A percentile compares a stretch with the other conserved stretches of the same genome.
These are phyloP conservation scores for Jackrogersella minutella DNA, from an alignment of 495 filamentous ascomycete genomes.

Conservation along the genomic window DNA sequence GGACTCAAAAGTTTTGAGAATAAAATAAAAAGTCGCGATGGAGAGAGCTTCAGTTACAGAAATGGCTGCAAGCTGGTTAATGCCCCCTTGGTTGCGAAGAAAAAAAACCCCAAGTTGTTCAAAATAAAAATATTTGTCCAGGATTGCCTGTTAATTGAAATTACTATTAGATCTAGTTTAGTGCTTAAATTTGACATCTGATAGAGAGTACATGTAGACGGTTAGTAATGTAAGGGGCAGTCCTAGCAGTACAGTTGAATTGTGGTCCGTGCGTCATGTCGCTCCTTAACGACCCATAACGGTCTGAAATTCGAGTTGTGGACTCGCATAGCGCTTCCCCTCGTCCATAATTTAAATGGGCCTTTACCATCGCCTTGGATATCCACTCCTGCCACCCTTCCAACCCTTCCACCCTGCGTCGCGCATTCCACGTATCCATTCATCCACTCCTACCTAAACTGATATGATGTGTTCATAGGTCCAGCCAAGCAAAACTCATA, in stretches of 20 bases:
- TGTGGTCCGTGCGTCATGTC: slow-evolving; percentile 17
- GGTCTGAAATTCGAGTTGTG: slow-evolving; percentile 23
- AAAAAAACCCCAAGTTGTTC: slow-evolving; percentile 40
- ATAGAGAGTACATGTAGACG: slow-evolving; percentile 22
- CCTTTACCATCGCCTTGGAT: slow-evolving; percentile 31
- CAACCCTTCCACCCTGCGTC: slow-evolving; percentile 34
- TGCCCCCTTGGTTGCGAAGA: slow-evolving; percentile 36
- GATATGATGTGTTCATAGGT: background rate
- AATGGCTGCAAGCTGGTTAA: slow-evolving; percentile 18
- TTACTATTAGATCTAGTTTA: slow-evolving; percentile 38
- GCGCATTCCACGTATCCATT: slow-evolving; percentile 10
- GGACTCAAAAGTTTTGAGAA: background rate
- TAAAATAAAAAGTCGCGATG: slow-evolving; percentile 29
- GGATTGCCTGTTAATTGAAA: slow-evolving; percentile 42
- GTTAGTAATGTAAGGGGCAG: too few relatives aligned
- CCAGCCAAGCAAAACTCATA: slow-evolving; percentile 2
- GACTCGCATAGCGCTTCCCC: slow-evolving; percentile 37
- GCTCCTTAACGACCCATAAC: slow-evolving; percentile 10
- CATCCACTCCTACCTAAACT: background rate
- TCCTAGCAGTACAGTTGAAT: too few relatives aligned
- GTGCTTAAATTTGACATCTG: slow-evolving; percentile 30
- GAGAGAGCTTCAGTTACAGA: slow-evolving; percentile 31
- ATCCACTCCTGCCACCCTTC: slow-evolving; percentile 40
- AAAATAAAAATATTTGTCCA: slow-evolving; percentile 40
- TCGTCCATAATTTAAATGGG: slow-evolving; percentile 39